Evolutionary conservation across 2,329 filamentous ascomycete species (phyloP).

Genomic region (Calonectria henricotiae): DNA sequence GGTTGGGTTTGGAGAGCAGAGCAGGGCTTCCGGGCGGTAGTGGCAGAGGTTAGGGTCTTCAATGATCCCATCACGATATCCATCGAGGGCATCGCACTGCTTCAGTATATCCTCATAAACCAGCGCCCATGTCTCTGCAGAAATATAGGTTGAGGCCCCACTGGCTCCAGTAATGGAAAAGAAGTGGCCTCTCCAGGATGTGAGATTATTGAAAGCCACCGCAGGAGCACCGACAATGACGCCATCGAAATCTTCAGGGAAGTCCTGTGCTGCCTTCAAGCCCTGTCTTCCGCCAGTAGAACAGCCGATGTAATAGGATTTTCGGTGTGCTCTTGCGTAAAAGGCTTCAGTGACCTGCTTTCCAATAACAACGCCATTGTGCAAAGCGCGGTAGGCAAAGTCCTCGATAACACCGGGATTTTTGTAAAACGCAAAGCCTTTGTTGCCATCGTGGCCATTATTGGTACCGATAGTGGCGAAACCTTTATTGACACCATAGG

Average conservation of each 20-base stretch:
- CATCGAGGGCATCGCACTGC: constrained; percentile 69
- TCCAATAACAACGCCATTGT: constrained; percentile 66
- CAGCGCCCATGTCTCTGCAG: constrained; percentile 55
- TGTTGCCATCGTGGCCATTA: constrained; percentile 67
- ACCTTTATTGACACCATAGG: constrained; percentile 61
- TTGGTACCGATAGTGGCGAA: constrained; percentile 68
- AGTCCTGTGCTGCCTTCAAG: constrained; percentile 68
- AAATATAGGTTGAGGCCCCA: constrained; percentile 45
- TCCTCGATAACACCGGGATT: constrained; percentile 59
- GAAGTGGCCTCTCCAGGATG: constrained; percentile 51
- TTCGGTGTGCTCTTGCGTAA: constrained; percentile 61
- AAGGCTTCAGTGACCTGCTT: constrained; percentile 67
- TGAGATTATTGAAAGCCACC: constrained; percentile 64
- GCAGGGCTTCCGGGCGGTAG: constrained; percentile 60
- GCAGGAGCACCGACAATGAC: constrained; percentile 65
- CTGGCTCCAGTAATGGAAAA: constrained; percentile 3
- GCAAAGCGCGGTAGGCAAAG: constrained; percentile 59
- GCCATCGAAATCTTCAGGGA: constrained; percentile 72
- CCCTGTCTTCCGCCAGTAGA: constrained; percentile 75
- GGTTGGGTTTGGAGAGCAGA: constrained; percentile 63
- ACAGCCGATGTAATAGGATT: constrained; percentile 73
- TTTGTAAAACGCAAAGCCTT: constrained; percentile 54
- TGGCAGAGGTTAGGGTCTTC: constrained; percentile 64
- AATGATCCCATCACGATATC: constrained; percentile 66
- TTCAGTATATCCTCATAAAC: constrained; percentile 62